A percentile compares a stretch with the other conserved stretches of the same genome.
Conservation (phyloP, 2,329 filamentous ascomycete genomes). For the Colletotrichum truncatum region DNA sequence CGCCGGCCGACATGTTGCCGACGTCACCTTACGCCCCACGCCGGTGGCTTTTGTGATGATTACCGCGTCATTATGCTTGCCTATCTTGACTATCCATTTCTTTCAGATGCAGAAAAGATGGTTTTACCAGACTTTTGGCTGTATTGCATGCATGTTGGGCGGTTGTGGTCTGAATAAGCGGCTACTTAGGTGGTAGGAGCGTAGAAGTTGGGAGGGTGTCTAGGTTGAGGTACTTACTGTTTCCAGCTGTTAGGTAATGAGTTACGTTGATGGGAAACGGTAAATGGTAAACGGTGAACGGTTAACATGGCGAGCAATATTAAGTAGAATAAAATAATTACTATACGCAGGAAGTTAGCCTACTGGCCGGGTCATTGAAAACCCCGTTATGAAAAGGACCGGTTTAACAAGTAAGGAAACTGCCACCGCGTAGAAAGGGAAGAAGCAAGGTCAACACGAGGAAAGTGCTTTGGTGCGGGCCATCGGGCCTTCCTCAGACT, state of each 20-base stretch:
- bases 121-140: not conserved
- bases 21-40: slow-evolving; percentile 22
- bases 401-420: too few relatives aligned
- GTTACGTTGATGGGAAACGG: not conserved
- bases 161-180: slow-evolving; percentile 1
- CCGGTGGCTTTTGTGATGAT: not conserved
- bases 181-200: not conserved
- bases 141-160: not conserved
- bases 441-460: not conserved
- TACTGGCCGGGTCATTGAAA: not conserved
- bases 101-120: not conserved
- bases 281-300: not conserved
- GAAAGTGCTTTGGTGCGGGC: not conserved
- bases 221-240: not conserved
- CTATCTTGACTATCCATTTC: not conserved
- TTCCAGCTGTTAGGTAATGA: not conserved
- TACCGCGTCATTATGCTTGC: not conserved
- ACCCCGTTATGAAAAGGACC: too few relatives aligned
- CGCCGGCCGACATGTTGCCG: slow-evolving; percentile 10
- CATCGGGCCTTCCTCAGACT: slow-evolving; percentile 8
- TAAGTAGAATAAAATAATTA: not conserved
- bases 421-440: too few relatives aligned
- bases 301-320: not conserved
- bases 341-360: too few relatives aligned
- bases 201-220: not conserved